Evolutionary conservation across 1,139 yeast species (phyloP), one percentile per base, ranked within the genome.

Genomic region (Magnusiomyces paraingens): DNA sequence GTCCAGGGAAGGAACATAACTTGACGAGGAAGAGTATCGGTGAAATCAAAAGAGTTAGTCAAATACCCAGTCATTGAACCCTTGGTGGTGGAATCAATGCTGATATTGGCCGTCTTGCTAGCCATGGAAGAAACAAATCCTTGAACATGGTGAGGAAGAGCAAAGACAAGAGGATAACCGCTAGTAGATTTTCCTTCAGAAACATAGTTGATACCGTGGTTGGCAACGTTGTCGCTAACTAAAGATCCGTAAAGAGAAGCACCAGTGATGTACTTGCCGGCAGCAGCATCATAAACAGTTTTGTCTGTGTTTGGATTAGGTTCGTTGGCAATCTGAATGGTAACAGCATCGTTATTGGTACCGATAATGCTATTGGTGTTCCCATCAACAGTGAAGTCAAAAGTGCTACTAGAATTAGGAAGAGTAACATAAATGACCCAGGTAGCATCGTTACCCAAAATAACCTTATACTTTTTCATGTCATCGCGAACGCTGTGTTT

Each of bases 71-170:
- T 72, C 84, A 86, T 81, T 14, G 63, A 63, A 50, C 95, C 95
- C 72, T 84, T 85, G 52, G 86, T 79, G 29, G 84, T 75, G 0
- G 90, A 82, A 38, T 74, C 73, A 47, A 83, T 67, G 55, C 32
- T 75, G 66, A 74, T 71, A 83, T 84, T 80, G 17, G 65, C 64
- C 50, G 93, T 93, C 72, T 84, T 85, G 52, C 85, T 79, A 26
- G 84, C 75, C 0, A 90, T 81, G 38, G 74, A 72, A 48, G 82
- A 67, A 17, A 70, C 64, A 58, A 86, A 72, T 0, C 86, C 76
- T 39, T 70, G 72, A 50, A 80, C 74, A 57, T 84, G 94, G 67
- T 87, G 95, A 20, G 93, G 90, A 53, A 84, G 74, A 8, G 88
- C 86, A 67, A 81, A 86, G 2, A 85, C 68, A 49, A 84, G 70